Conservation (phyloP, 495 filamentous ascomycete genomes). For the Pyrenula aspistea region DNA sequence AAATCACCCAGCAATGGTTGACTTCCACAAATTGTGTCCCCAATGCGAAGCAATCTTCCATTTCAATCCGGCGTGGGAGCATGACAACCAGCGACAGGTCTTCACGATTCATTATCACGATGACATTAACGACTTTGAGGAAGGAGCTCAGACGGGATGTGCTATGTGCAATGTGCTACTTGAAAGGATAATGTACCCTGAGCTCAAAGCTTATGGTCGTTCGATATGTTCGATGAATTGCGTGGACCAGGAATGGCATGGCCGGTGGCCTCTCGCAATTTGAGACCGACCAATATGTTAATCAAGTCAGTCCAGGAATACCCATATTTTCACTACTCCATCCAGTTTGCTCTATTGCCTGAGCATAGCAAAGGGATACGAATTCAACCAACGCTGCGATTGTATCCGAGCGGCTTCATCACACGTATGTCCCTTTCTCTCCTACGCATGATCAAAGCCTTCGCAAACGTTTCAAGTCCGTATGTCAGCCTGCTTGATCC, state of each 20-base stretch:
- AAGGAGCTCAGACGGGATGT: not conserved
- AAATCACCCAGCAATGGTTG: too few species aligned
- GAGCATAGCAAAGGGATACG: not conserved
- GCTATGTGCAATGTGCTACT: not conserved
- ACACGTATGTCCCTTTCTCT: not conserved
- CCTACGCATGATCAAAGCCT: too few species aligned
- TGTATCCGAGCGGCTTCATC: not conserved
- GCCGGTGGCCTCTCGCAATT: not conserved
- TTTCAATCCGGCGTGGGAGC: not conserved
- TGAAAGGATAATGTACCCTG: not conserved
- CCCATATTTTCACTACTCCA: not conserved
- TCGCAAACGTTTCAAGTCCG: too few species aligned
- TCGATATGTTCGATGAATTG: not conserved
- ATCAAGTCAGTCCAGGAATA: not conserved
- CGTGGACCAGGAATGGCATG: not conserved
- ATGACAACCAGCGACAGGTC: not conserved
- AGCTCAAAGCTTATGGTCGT: not conserved
- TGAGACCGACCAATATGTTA: not conserved
- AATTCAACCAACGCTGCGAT: not conserved
- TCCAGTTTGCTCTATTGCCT: not conserved
- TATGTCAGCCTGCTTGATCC: too few species aligned
- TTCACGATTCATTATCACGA: not conserved
- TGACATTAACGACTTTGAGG: not conserved
- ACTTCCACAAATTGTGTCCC: too few species aligned
- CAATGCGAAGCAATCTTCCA: too few species aligned